Conservation (phyloP, 2,329 filamentous ascomycete genomes). For the Epichloe bromicola region DNA sequence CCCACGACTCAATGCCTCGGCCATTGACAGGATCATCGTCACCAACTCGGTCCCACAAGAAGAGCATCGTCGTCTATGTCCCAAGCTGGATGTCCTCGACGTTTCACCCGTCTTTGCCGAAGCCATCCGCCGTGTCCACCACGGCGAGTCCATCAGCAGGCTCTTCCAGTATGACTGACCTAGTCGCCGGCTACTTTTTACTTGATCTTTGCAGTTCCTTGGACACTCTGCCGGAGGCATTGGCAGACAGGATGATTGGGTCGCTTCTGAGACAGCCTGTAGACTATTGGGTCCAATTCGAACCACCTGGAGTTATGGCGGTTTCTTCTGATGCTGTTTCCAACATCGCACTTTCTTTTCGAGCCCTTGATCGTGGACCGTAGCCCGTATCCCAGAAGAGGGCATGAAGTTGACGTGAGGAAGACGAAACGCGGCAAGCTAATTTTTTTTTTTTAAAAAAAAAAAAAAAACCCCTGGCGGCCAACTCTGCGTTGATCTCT, state of each 20-base stretch:
- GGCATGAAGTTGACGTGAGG: background rate
- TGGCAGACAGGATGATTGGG: background rate
- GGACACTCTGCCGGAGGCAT: background rate
- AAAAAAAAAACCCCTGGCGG: background rate
- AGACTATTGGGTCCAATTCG: background rate
- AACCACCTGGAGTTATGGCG: background rate
- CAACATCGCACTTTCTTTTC: background rate
- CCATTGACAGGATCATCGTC: conserved; percentile 84
- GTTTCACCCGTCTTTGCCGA: conserved; percentile 85
- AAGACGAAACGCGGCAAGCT: background rate
- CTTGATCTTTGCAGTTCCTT: background rate
- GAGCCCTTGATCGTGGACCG: background rate
- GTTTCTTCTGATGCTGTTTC: no score
- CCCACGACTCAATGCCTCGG: conserved; percentile 82
- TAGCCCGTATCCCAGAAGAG: background rate
- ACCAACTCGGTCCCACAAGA: conserved; percentile 90
- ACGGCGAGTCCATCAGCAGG: conserved; percentile 94
- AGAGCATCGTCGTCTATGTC: conserved; percentile 64
- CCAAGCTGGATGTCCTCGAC: conserved; percentile 85
- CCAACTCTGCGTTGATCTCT: background rate
- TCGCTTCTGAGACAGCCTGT: background rate
- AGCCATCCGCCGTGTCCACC: conserved; percentile 89
- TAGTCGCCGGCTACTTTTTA: background rate
- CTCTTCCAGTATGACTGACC: conserved; percentile 46
- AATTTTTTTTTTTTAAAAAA: background rate